Conservation (phyloP, 2,329 filamentous ascomycete genomes). For the Didymella arachidicola region DNA sequence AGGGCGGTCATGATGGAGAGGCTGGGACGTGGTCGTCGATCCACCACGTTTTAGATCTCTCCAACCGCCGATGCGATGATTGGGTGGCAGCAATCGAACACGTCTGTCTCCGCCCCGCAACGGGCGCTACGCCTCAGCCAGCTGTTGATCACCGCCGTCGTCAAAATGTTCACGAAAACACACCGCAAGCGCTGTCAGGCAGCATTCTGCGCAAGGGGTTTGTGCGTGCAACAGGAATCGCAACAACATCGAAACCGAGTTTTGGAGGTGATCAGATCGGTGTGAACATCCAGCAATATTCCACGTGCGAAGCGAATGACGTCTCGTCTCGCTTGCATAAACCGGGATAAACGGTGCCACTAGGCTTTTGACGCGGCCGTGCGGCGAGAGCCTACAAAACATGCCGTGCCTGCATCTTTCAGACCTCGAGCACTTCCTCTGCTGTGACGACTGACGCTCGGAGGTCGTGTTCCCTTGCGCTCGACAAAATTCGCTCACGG, state of each 20-base stretch:
- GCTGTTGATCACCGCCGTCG: slow-evolving; percentile 16
- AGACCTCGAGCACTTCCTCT: slow-evolving; percentile 48
- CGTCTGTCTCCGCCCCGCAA: slow-evolving; percentile 20
- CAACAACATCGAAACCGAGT: background rate
- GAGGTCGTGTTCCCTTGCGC: slow-evolving; percentile 52
- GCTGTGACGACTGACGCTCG: slow-evolving; percentile 39
- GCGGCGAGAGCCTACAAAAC: slow-evolving; percentile 46
- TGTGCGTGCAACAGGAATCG: background rate
- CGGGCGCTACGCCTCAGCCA: slow-evolving; percentile 42
- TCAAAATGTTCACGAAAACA: slow-evolving; percentile 14
- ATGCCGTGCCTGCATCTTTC: slow-evolving; percentile 33
- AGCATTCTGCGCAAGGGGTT: slow-evolving; percentile 8
- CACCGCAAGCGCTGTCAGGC: slow-evolving; percentile 21
- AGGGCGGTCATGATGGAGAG: slow-evolving; percentile 32
- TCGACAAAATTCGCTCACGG: slow-evolving; percentile 38
- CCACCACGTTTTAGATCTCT: slow-evolving; percentile 30
- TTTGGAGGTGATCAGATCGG: background rate
- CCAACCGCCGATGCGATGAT: slow-evolving; percentile 33
- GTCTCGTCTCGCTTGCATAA: slow-evolving; percentile 33
- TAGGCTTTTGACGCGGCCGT: slow-evolving; percentile 25
- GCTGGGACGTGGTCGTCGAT: slow-evolving; percentile 20
- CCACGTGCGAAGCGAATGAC: slow-evolving; percentile 26
- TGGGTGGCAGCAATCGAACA: slow-evolving; percentile 32
- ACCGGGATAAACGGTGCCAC: slow-evolving; percentile 43
- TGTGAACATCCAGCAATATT: background rate